A percentile compares a stretch with the other conserved stretches of the same genome.
These are phyloP conservation scores for Pseudocercospora pini-densiflorae DNA, from an alignment of 2,329 filamentous ascomycete genomes.

Conservation along the genomic window DNA sequence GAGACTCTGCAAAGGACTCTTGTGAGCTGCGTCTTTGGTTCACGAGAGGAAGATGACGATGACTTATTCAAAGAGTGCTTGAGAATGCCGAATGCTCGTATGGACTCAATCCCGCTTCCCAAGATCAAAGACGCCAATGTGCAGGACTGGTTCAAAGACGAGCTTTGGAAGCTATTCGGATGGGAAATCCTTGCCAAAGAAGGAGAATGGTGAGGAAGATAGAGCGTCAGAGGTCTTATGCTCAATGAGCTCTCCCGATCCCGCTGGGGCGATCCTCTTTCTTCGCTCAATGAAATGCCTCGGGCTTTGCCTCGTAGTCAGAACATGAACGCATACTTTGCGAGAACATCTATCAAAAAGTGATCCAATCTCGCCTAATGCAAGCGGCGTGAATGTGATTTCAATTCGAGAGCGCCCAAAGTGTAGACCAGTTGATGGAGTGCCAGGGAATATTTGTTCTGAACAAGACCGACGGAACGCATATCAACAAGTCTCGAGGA, in stretches of 20 bases:
- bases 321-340: background rate
- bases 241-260: background rate
- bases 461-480: too few species aligned
- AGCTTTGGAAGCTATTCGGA: constrained; percentile 62
- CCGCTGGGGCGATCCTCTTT: too few species aligned
- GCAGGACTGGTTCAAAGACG: constrained; percentile 59
- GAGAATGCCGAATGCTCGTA: constrained; percentile 43
- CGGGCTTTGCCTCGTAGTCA: too few species aligned
- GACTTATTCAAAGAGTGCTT: constrained; percentile 49
- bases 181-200: constrained; percentile 56
- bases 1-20: constrained; percentile 52
- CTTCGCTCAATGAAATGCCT: too few species aligned
- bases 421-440: too few species aligned
- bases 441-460: too few species aligned
- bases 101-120: constrained; percentile 34
- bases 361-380: background rate
- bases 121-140: constrained; percentile 48
- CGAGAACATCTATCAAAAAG: background rate
- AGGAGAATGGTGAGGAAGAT: constrained; percentile 12
- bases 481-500: too few species aligned
- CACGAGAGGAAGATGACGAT: constrained; percentile 33
- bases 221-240: background rate
- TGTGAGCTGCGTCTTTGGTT: constrained; percentile 49
- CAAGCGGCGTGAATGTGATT: background rate
- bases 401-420: too few species aligned